Percentiles rank a stretch among this genome's conserved stretches.
phyloP scores from a whole-genome alignment of 148 eudicot genomes.

The Cornus kousa region DNA sequence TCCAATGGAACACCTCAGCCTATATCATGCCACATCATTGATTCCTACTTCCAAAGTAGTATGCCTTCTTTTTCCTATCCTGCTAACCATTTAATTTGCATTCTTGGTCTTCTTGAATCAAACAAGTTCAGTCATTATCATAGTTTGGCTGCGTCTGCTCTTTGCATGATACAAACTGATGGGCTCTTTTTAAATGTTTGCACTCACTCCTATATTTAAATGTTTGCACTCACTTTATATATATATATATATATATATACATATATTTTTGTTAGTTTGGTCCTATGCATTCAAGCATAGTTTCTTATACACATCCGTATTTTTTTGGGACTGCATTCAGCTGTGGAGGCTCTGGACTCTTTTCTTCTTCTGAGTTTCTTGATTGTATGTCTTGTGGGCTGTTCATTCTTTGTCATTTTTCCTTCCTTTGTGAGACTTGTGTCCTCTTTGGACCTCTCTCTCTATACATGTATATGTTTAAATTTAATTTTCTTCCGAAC shows the following conservation, averaged over 20 bases:
- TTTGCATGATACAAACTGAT: neutral
- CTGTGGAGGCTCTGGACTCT: too few relatives aligned
- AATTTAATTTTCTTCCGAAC: too few relatives aligned
- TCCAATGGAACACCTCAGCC: constrained; percentile 1
- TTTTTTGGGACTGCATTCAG: too few relatives aligned
- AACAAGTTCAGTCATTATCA: neutral
- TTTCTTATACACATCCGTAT: too few relatives aligned
- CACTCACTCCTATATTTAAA: too few relatives aligned
- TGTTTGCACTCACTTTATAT: too few relatives aligned
- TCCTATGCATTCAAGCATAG: too few relatives aligned
- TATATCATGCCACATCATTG: neutral
- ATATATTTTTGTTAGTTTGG: too few relatives aligned
- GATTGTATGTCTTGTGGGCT: neutral
- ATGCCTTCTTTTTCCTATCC: neutral
- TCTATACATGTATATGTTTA: too few relatives aligned
- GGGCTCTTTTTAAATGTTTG: too few relatives aligned
- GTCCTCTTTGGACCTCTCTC: neutral
- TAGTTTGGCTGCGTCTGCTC: neutral
- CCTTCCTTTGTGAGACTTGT: neutral
- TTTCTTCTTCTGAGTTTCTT: neutral
- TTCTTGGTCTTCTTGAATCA: neutral
- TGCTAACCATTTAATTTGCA: neutral
- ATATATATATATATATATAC: too few relatives aligned
- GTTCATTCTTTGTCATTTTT: neutral
- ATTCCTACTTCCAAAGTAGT: neutral